A percentile compares a stretch with the other conserved stretches of the same genome.
Conservation (phyloP, 2,329 filamentous ascomycete species). For the Fusarium sp. region DNA sequence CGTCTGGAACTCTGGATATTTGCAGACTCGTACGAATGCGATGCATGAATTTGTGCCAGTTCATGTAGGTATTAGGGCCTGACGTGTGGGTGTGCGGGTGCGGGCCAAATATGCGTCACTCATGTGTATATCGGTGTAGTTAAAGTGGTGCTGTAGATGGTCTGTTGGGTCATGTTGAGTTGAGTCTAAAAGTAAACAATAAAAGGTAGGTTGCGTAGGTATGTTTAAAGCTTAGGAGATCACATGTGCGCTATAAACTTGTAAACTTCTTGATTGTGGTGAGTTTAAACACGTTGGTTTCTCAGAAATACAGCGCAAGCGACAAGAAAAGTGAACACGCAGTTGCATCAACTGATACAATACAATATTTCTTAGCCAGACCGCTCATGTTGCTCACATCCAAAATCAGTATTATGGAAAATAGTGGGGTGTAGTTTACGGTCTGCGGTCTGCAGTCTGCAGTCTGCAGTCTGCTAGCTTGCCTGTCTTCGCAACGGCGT, state of each 20-base stretch:
- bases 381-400: slow-evolving; percentile 26
- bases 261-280: background rate
- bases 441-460: slow-evolving; percentile 4
- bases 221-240: slow-evolving; percentile 2
- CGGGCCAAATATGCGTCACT: slow-evolving; percentile 46
- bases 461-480: slow-evolving; percentile 17
- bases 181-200: slow-evolving; percentile 4
- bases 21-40: background rate
- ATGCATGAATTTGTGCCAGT: slow-evolving; percentile 47
- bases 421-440: slow-evolving; percentile 18
- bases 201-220: background rate
- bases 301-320: background rate
- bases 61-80: slow-evolving; percentile 48
- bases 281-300: background rate
- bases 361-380: slow-evolving; percentile 15
- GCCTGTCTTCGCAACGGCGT: slow-evolving; percentile 1
- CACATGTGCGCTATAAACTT: background rate
- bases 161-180: slow-evolving; percentile 9
- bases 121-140: slow-evolving; percentile 39
- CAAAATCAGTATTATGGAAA: slow-evolving; percentile 13
- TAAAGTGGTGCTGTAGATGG: slow-evolving; percentile 34
- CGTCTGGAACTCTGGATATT: background rate
- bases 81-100: slow-evolving; percentile 48
- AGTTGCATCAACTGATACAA: slow-evolving; percentile 6
- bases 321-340: background rate